Base-by-base conservation (phyloP, 176 grass and related monocot genomes). In the Urochloa ruziziensis region DNA sequence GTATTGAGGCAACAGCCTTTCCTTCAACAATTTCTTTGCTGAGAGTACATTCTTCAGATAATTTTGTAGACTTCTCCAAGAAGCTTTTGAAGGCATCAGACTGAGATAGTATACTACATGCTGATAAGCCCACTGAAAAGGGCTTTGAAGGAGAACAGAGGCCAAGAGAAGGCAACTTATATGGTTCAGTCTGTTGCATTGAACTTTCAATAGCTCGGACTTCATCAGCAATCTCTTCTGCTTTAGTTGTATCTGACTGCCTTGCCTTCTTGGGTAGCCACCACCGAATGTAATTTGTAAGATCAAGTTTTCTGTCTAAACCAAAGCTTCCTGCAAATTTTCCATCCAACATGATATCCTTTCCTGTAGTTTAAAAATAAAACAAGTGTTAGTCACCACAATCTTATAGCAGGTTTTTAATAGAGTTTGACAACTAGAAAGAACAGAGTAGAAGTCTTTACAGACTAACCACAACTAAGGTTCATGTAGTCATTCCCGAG, bases 231-330 rank as follows among this genome's bases (percentile, higher is more conserved):
- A 92, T 81, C 63, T 89, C 96, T 77, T 99, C 96, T 60, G 62
- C 78, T 80, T 86, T 86, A 48, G 89, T 48, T 73, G 85, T 88
- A 83, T 99, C 89, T 79, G 85, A 85, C 68, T 92, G 89, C 72
- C 89, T 86, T 28, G 85, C 34, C 82, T 94, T 99, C 85, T 96
- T 99, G 19, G 91, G 93, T 43, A 88, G 49, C 96, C 96, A 99
- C 96, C 96, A 99, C 69, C 88, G 90, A 77, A 99, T 99, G 84
- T 96, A 99, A 83, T 88, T 96, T 85, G 96, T 96, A 53, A 99
- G 86, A 92, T 99, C 93, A 88, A 91, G 86, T 96, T 96, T 99
- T 84, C 88, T 91, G 67, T 97, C 92, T 82, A 91, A 77, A 8
- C 84, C 88, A 28, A 87, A 88, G 85, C 83, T 86, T 70, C 86